These are phyloP conservation scores for apple (Malus domestica) DNA, from an alignment of 306 rosid genomes.

Conservation along the genomic window ASM211411v1 NC_041789.1:26185001-26185500, in stretches of 20 bases:
- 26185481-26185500: background rate
- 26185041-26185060: background rate
- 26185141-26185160: background rate
- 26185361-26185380: constrained; percentile 18
- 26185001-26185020: too few relatives aligned
- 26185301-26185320: background rate
- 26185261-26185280: constrained; percentile 38
- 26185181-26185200: background rate
- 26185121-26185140: background rate
- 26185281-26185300: constrained; percentile 15
- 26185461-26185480: background rate
- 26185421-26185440: constrained; percentile 19
- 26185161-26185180: background rate
- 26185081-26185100: too few relatives aligned
- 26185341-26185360: background rate
- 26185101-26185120: too few relatives aligned
- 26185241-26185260: constrained; percentile 41
- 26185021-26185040: background rate
- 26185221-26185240: constrained; percentile 39
- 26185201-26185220: constrained; percentile 32
- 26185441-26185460: background rate
- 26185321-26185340: background rate
- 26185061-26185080: too few relatives aligned
- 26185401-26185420: constrained; percentile 15
- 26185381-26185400: background rate